Evolutionary conservation across 2,329 filamentous ascomycete species (phyloP).

Genomic region (Leptographium flavum): DNA sequence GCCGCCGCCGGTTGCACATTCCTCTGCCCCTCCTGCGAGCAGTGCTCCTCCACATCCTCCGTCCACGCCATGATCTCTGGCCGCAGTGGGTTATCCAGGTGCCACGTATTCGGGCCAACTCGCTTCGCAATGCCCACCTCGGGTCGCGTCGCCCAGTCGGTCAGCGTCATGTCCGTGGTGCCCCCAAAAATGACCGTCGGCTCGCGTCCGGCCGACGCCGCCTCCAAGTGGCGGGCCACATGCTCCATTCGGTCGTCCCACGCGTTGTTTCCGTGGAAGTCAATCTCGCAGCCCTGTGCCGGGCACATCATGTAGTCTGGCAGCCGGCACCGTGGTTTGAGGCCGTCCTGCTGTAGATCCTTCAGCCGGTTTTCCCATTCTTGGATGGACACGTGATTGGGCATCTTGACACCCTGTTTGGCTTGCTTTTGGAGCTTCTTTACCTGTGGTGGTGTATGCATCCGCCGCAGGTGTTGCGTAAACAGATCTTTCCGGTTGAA

Average conservation of each 20-base stretch:
- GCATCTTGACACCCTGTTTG: conserved; percentile 22
- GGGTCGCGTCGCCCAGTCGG: conserved; percentile 22
- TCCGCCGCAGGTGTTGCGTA: conserved; percentile 73
- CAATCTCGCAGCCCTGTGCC: conserved; percentile 39
- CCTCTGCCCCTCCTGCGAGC: neutral
- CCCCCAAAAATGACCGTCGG: conserved; percentile 24
- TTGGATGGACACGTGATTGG: conserved; percentile 7
- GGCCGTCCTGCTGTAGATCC: conserved; percentile 42
- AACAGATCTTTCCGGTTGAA: conserved; percentile 93
- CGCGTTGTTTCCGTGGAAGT: conserved; percentile 46
- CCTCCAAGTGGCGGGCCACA: conserved; percentile 66
- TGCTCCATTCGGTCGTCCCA: conserved; percentile 87
- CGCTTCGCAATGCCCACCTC: conserved; percentile 23
- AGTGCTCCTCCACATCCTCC: neutral
- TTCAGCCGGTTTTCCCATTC: conserved; percentile 41
- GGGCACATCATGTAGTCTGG: conserved; percentile 50
- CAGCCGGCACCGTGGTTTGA: conserved; percentile 42
- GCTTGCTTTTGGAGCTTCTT: conserved; percentile 20
- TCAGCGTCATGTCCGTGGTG: conserved; percentile 22
- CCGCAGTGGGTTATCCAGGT: conserved; percentile 13
- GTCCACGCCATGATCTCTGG: conserved; percentile 11
- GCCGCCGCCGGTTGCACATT: conserved; percentile 4
- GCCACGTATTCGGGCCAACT: conserved; percentile 9
- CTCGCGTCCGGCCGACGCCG: conserved; percentile 22
- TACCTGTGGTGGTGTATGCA: conserved; percentile 49